phyloP scores from a whole-genome alignment of 2,329 filamentous ascomycete species.

The Mycocentrospora acerina region DNA sequence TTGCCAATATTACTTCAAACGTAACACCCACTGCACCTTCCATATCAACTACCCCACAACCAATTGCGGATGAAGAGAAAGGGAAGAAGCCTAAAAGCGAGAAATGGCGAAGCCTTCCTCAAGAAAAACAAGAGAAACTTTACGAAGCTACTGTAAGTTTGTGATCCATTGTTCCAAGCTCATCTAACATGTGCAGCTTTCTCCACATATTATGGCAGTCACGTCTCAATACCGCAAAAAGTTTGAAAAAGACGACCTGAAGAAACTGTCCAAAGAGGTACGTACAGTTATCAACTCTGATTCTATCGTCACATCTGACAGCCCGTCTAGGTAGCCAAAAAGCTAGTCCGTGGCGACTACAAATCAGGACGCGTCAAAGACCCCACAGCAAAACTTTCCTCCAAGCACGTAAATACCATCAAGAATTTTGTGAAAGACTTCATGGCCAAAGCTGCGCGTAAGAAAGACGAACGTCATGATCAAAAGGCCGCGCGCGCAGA shows the following conservation, averaged over 20 bases:
- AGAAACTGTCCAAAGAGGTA: slow-evolving; percentile 65
- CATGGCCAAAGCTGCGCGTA: slow-evolving; percentile 80
- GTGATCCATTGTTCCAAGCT: background rate
- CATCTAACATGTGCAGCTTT: slow-evolving; percentile 59
- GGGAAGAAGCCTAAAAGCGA: slow-evolving; percentile 57
- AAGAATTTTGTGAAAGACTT: slow-evolving; percentile 83
- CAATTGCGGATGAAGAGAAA: slow-evolving; percentile 56
- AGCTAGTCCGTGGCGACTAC: slow-evolving; percentile 87
- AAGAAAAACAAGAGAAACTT: slow-evolving; percentile 91
- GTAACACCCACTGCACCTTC: slow-evolving; percentile 56
- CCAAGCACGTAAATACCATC: slow-evolving; percentile 78
- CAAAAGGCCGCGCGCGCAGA: slow-evolving; percentile 51
- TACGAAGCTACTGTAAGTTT: slow-evolving; percentile 86
- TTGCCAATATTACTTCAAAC: slow-evolving; percentile 75
- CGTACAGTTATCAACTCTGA: background rate
- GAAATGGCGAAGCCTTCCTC: slow-evolving; percentile 67
- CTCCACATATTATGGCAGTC: slow-evolving; percentile 80
- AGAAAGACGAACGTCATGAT: slow-evolving; percentile 63
- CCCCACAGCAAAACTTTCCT: slow-evolving; percentile 68
- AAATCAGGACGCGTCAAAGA: slow-evolving; percentile 85
- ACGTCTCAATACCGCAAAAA: slow-evolving; percentile 85
- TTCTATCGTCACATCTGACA: slow-evolving; percentile 8
- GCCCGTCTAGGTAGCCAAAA: slow-evolving; percentile 66
- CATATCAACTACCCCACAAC: slow-evolving; percentile 66
- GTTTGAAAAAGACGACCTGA: slow-evolving; percentile 76